Percentiles rank a stretch among this genome's conserved stretches.
phyloP scores from a whole-genome alignment of 306 rosid species.

The Vigna reflexopilosa region DNA sequence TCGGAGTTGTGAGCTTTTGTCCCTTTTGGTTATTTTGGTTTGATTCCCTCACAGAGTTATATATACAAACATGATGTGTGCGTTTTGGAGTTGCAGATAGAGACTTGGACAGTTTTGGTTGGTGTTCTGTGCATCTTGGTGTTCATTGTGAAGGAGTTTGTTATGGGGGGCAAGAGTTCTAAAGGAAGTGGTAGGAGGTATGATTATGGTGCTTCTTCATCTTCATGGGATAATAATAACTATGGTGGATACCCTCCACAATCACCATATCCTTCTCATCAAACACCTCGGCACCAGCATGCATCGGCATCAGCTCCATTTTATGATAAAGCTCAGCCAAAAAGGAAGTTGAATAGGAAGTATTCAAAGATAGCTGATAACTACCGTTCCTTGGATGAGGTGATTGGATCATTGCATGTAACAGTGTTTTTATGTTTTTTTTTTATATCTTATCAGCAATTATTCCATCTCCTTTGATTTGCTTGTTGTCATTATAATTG shows the following conservation, averaged over 20 bases:
- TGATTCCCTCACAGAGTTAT: slow-evolving; percentile 28
- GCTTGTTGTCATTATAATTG: slow-evolving; percentile 38
- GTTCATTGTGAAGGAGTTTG: slow-evolving; percentile 43
- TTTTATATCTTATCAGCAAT: neutral
- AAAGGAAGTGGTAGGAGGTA: slow-evolving; percentile 53
- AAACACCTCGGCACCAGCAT: slow-evolving; percentile 54
- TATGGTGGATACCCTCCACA: slow-evolving; percentile 47
- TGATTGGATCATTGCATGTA: slow-evolving; percentile 39
- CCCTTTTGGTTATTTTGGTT: slow-evolving; percentile 27
- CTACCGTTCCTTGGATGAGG: slow-evolving; percentile 88
- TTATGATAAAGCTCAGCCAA: slow-evolving; percentile 49
- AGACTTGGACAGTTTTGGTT: slow-evolving; percentile 47
- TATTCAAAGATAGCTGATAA: slow-evolving; percentile 82
- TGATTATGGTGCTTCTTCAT: slow-evolving; percentile 51
- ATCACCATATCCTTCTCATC: slow-evolving; percentile 54
- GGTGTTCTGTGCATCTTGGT: slow-evolving; percentile 45
- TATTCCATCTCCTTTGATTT: slow-evolving; percentile 28
- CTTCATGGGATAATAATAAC: slow-evolving; percentile 52
- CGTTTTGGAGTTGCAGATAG: slow-evolving; percentile 44
- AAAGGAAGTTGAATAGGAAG: slow-evolving; percentile 61
- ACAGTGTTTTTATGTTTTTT: slow-evolving; percentile 30
- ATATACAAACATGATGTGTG: neutral
- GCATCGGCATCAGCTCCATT: slow-evolving; percentile 54
- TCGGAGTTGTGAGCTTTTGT: slow-evolving; percentile 24
- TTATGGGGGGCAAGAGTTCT: slow-evolving; percentile 72